Evolutionary conservation across 2,329 filamentous ascomycete species (phyloP), one percentile per base, ranked within the genome.

Genomic region (Cladosporium sp.): DNA sequence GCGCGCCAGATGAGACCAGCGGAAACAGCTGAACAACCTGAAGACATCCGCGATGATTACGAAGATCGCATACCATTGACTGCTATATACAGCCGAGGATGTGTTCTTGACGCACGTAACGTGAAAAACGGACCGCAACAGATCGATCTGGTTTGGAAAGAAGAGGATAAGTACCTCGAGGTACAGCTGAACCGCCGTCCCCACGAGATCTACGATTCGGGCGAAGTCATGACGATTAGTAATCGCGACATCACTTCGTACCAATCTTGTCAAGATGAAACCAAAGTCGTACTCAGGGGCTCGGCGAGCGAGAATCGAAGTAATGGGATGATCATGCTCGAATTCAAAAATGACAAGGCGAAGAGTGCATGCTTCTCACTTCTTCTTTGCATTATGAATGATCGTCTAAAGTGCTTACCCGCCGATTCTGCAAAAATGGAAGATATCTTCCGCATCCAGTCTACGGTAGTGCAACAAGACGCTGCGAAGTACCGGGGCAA

Each of bases 121-220:
- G 8, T 11, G 11, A 34, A 34, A 34, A 8, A 5, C 8, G 19
- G 30, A 12, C 9, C 34, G 17, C 47, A 19, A 28, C 19, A 19
- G 25, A 37, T 60, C 12, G 58, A 60, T 20, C 52, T 60, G 12
- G 28, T 57, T 17, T 60, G 52, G 52, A 11, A 30, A 2, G 34
- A 30, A 9, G 36, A 51, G 3, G 17, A 42, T 7, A 36, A 30
- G 8, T 8, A 40, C 14, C 51, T 57, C 20, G 20, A 57, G 6
- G 42, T 56, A 3, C 17, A 49, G 5, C 8, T 5, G 14, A 49
- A 56, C n/a, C 34, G 54, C 6, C 7, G 38, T 19, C 40, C 52
- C 9, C 25, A 38, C 11, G 4, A 8, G 2, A 49, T 56, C 5
- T 34, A 19, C 4, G 49, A 34, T 8, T 19, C 8, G 1, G 28